These are phyloP conservation scores for Pyropia haitanensis DNA, from an alignment of 23 red algal species.

Conservation along the genomic window DNA sequence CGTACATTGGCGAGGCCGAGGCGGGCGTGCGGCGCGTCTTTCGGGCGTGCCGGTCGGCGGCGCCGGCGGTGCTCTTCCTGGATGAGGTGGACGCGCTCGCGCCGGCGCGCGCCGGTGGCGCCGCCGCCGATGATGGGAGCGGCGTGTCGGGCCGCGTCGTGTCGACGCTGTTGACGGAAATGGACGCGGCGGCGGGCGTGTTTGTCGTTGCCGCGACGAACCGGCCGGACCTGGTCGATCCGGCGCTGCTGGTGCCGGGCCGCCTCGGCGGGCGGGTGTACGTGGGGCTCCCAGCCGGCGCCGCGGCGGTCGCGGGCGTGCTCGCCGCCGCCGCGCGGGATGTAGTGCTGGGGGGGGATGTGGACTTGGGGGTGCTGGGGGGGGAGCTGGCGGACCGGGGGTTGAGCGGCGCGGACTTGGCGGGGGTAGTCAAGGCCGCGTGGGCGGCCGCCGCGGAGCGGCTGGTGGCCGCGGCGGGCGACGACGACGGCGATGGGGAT, in stretches of 20 bases:
- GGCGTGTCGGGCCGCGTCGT: slow-evolving; percentile 69
- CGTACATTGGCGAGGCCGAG: slow-evolving; percentile 85
- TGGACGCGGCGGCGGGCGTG: slow-evolving; percentile 50
- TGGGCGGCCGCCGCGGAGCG: slow-evolving; percentile 41
- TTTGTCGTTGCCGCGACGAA: slow-evolving; percentile 87
- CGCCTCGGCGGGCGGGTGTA: slow-evolving; percentile 79
- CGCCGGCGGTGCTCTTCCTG: slow-evolving; percentile 79
- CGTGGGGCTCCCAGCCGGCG: slow-evolving; percentile 38
- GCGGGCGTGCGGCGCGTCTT: slow-evolving; percentile 73
- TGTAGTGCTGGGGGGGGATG: slow-evolving; percentile 17
- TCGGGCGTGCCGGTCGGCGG: slow-evolving; percentile 38
- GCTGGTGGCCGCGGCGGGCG: background rate
- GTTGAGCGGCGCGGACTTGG: slow-evolving; percentile 48
- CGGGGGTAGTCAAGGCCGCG: slow-evolving; percentile 22
- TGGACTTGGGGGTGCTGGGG: slow-evolving; percentile 17
- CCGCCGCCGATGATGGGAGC: slow-evolving; percentile 31
- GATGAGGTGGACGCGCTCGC: slow-evolving; percentile 98
- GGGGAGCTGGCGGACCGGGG: slow-evolving; percentile 19
- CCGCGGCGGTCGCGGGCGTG: slow-evolving; percentile 22
- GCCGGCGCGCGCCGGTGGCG: slow-evolving; percentile 15
- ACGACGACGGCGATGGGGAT: background rate
- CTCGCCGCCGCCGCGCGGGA: slow-evolving; percentile 33
- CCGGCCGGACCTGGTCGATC: slow-evolving; percentile 89
- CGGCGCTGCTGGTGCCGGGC: slow-evolving; percentile 73
- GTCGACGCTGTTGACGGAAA: slow-evolving; percentile 46